Base-by-base conservation (phyloP, 1,284 basidiomycete species). In the Moniliophthora roreri region DNA sequence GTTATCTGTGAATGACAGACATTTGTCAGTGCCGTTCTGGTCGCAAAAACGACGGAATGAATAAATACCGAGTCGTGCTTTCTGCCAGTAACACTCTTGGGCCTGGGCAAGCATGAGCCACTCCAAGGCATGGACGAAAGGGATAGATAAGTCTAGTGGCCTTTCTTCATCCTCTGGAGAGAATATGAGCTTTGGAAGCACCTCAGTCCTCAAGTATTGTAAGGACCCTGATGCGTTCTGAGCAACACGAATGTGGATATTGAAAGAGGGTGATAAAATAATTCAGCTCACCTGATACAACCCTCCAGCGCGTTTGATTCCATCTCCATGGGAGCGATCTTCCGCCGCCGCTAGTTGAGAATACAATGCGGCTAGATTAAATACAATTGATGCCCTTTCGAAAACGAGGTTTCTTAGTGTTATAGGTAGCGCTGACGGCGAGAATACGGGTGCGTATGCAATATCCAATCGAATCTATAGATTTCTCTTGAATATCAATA, bases 61-160 rank as follows among this genome's bases (percentile, higher is more conserved):
- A 2, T 8, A 61, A 70, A 64, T 65, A 92, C 93, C 90, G 57
- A 93, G 72, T 58, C 91, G 88, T 5, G 94, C 95, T 61, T 90
- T 85, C 66, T 97, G 95, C 95, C 96, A 98, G 51, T 88, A 92
- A 64, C 94, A 97, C 73, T 99, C 96, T 64, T 98, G 95, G 0
- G 95, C 95, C 71, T 98, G 94, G 0, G 94, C 94, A 1, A 98
- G 79, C 82, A 94, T 91, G 51, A 98, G 79, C 58, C 76, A 81
- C 61, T 91, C 82, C 20, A 98, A 65, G 20, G 84, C 78, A 40
- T 76, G 76, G 20, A 94, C 63, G 60, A 89, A 85, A 0, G 80
- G 66, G 35, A 75, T 70, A 0, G 84, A 81, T 46, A 96, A 76
- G 68, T 96, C 91, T 21, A 76, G 63, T 0, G 84, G 81, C 3